Conservation (phyloP, 164 flowering plant species). For the Vitis rupestris region DNA sequence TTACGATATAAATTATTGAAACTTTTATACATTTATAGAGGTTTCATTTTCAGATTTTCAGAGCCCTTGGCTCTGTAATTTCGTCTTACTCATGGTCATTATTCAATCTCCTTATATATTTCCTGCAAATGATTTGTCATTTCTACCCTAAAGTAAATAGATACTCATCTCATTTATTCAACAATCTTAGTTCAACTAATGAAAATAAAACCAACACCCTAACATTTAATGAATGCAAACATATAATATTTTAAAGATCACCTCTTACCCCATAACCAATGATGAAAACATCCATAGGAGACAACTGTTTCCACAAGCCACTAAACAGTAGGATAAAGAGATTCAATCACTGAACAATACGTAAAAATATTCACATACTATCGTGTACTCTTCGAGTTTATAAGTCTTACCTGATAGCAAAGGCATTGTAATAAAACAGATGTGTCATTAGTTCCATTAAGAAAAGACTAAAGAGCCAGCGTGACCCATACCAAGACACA, state of each 20-base stretch:
- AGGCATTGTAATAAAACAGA: slow-evolving; percentile 80
- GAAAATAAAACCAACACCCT: background rate
- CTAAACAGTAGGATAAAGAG: slow-evolving; percentile 31
- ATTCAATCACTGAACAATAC: slow-evolving; percentile 9
- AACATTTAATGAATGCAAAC: background rate
- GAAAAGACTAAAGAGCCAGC: slow-evolving; percentile 70
- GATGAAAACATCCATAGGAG: slow-evolving; percentile 87
- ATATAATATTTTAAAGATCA: slow-evolving; percentile 13
- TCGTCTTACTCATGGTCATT: too few species aligned
- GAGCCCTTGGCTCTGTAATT: too few species aligned
- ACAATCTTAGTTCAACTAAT: too few species aligned
- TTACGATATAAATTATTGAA: too few species aligned
- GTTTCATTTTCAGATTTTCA: too few species aligned
- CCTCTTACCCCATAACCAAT: slow-evolving; percentile 95
- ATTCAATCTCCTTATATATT: too few species aligned
- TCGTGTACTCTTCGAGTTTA: background rate
- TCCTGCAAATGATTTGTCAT: too few species aligned
- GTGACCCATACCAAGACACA: slow-evolving; percentile 68
- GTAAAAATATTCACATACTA: background rate
- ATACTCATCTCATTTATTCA: too few species aligned
- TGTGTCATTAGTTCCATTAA: slow-evolving; percentile 93
- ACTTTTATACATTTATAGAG: too few species aligned
- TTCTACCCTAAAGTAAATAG: too few species aligned
- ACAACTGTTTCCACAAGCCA: slow-evolving; percentile 74
- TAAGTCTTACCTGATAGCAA: slow-evolving; percentile 68